Percentiles rank a stretch among this genome's conserved stretches.
These are phyloP conservation scores for Pleochaeta shiraiana DNA, from an alignment of 2,329 filamentous ascomycete species.

Conservation along the genomic window DNA sequence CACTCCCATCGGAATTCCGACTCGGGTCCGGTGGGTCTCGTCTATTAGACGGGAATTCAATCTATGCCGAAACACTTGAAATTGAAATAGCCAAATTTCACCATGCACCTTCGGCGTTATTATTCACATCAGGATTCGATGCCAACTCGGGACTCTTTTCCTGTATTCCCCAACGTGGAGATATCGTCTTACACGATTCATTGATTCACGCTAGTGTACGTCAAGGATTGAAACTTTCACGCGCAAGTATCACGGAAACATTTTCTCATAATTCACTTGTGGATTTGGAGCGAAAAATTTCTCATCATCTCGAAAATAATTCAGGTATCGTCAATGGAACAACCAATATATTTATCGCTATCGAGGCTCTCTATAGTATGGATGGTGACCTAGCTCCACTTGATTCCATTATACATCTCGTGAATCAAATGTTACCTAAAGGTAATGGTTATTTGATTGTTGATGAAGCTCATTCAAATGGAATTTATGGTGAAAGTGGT, in stretches of 20 bases:
- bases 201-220: conserved; percentile 42
- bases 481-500: conserved; percentile 27
- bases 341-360: conserved; percentile 20
- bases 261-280: conserved; percentile 36
- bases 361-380: conserved; percentile 27
- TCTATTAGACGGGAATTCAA: conserved; percentile 41
- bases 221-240: conserved; percentile 22
- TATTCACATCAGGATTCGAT: conserved; percentile 37
- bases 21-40: conserved; percentile 29
- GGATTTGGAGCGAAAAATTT: conserved; percentile 16
- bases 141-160: conserved; percentile 30
- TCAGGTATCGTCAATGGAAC: conserved; percentile 14
- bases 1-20: conserved; percentile 7
- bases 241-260: conserved; percentile 20
- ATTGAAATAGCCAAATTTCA: conserved; percentile 36
- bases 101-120: conserved; percentile 29
- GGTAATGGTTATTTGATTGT: conserved; percentile 28
- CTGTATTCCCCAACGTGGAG: conserved; percentile 28
- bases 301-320: conserved; percentile 11
- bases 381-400: conserved; percentile 25
- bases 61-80: conserved; percentile 37
- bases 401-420: conserved; percentile 19
- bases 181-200: conserved; percentile 40
- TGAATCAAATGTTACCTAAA: conserved; percentile 18
- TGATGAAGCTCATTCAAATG: conserved; percentile 33